These are phyloP conservation scores for Amaranthus cruentus DNA, from an alignment of 148 eudicot species.

Conservation along the genomic window DNA sequence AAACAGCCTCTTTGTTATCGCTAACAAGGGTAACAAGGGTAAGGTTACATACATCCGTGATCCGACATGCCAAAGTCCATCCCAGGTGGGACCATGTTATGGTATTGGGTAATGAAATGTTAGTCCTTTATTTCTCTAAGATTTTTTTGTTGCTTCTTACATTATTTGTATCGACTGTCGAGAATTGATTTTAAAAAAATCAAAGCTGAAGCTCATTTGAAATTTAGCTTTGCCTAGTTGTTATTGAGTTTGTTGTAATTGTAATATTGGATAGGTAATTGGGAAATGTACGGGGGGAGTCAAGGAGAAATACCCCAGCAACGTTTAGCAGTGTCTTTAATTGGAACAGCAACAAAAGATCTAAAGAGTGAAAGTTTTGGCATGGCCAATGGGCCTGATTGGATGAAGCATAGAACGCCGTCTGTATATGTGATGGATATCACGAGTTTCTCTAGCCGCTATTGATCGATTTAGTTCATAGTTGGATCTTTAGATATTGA, in stretches of 20 bases:
- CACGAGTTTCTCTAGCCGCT: constrained; percentile 60
- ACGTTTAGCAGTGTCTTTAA: constrained; percentile 17
- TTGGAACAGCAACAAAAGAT: constrained; percentile 26
- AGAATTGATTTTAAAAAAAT: background rate
- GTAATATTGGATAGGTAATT: constrained; percentile 27
- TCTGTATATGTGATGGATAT: constrained; percentile 62
- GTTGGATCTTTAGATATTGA: constrained; percentile 20
- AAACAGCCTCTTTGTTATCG: no score
- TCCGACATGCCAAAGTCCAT: no score
- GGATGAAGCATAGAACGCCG: constrained; percentile 44
- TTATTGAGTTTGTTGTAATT: constrained; percentile 5
- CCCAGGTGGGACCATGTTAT: constrained; percentile 17
- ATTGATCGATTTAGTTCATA: constrained; percentile 12
- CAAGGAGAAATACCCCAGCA: constrained; percentile 32
- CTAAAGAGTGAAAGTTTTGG: constrained; percentile 36
- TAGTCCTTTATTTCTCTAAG: background rate
- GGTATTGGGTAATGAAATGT: constrained; percentile 50
- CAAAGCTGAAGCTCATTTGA: background rate
- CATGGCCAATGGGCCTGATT: constrained; percentile 63
- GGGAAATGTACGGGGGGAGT: constrained; percentile 38
- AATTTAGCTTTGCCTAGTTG: background rate
- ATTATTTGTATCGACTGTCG: background rate
- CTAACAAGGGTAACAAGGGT: constrained; percentile 29
- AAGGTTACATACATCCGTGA: constrained; percentile 29
- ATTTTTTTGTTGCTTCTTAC: background rate